Evolutionary conservation across 495 filamentous ascomycete genomes (phyloP).

Genomic region (Sporormia fimetaria): DNA sequence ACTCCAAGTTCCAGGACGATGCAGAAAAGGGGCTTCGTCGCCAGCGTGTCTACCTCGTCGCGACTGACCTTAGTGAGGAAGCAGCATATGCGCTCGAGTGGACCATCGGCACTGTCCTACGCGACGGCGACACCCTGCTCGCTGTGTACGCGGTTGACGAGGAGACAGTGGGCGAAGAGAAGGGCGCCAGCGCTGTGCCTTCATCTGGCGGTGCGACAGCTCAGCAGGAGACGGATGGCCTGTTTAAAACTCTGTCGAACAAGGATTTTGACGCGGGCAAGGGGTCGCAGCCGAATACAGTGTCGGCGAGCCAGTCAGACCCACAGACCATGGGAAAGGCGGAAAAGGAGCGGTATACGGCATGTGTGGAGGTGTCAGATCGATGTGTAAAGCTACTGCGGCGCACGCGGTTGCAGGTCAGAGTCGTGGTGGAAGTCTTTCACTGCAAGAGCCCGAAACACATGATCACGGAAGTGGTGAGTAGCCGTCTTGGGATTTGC

Average conservation of each 20-base stretch:
- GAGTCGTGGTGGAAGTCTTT: constrained; percentile 86
- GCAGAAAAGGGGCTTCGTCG: constrained; percentile 61
- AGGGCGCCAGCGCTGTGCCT: constrained; percentile 38
- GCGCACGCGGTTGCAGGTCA: constrained; percentile 82
- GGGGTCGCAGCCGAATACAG: constrained; percentile 14
- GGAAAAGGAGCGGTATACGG: constrained; percentile 67
- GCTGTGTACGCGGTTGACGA: constrained; percentile 87
- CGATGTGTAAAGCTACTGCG: constrained; percentile 71
- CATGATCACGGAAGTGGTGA: constrained; percentile 39
- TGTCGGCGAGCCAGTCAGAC: constrained; percentile 13
- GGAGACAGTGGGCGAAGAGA: constrained; percentile 45
- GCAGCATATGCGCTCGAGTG: constrained; percentile 90
- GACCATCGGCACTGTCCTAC: constrained; percentile 91
- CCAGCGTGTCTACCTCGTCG: constrained; percentile 79
- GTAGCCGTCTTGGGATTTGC: no score
- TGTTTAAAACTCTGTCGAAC: constrained; percentile 23
- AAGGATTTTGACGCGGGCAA: constrained; percentile 16
- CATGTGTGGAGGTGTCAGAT: constrained; percentile 64
- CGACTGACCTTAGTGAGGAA: constrained; percentile 86
- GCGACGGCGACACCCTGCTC: constrained; percentile 87
- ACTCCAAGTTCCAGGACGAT: constrained; percentile 55
- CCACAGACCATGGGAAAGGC: constrained; percentile 30
- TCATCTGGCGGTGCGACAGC: constrained; percentile 51
- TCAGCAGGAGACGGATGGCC: constrained; percentile 57
- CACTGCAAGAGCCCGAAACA: constrained; percentile 85